Base-by-base conservation (phyloP, 1,139 yeast species). In the Pneumocystis wakefieldiae region DNA sequence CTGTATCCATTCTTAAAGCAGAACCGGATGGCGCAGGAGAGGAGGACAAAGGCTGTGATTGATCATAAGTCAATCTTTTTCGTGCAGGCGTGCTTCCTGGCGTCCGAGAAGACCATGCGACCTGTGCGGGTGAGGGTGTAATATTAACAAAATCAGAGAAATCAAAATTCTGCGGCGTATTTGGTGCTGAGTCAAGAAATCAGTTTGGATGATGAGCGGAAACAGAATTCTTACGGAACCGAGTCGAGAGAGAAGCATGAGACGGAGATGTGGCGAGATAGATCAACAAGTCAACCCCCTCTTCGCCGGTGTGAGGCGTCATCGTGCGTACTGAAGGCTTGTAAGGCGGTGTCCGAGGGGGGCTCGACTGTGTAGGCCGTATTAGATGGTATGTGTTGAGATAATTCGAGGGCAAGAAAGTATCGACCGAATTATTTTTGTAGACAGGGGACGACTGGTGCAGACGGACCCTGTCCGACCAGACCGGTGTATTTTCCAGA, bases 261-360 rank as follows among this genome's bases (percentile, higher is more conserved):
- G 92, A 85, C 0, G 96, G 96, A 2, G 95, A 86, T 3, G 94
- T 86, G 2, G 95, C 95, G 69, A 88, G 77, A 72, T 82, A 88
- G 83, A 88, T 81, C 66, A 88, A 78, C 67, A 88, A 75, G 71
- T 86, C 94, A 0, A 95, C 96, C 5, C 95, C 96, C 72, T 85
- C 90, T 63, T 85, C 87, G 65, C 65, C 55, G 7, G 39, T n/a
- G 2, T 61, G 64, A 14, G 64, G 64, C 3, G 64, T 62, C 10
- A 63, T 57, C n/a, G 64, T 58, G 3, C 62, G 63, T 10, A 61
- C 48, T 8, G 64, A 62, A 1, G 64, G 60, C 36, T 57, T 57
- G 57, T 42, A 42, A 35, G 55, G 55, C 32, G 55, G 55, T 12
- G 55, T 48, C 2, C 29, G 32, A 1, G 55, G 55, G 1, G 32